Percentiles rank a stretch among this genome's conserved stretches.
phyloP scores from a whole-genome alignment of 139 green algal species.

The Marvania coccoides region DNA sequence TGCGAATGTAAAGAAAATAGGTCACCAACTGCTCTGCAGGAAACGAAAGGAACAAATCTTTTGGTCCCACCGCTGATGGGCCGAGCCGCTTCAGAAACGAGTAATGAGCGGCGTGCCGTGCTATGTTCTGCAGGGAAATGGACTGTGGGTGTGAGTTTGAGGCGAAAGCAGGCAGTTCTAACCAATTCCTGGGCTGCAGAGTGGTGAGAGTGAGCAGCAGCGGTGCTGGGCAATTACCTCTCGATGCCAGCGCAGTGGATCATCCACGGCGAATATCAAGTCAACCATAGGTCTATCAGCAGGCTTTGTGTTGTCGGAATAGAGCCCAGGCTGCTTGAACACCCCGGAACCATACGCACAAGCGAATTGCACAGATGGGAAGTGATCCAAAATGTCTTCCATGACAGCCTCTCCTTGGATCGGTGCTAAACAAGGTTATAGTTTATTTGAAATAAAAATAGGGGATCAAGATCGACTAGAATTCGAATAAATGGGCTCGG shows the following conservation, averaged over 20 bases:
- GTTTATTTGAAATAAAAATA: too few relatives aligned
- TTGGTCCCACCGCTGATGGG: slow-evolving; percentile 19
- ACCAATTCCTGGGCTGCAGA: not conserved
- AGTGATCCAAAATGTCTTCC: slow-evolving; percentile 23
- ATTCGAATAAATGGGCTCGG: too few relatives aligned
- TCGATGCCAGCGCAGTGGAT: slow-evolving; percentile 59
- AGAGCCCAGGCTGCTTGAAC: slow-evolving; percentile 70
- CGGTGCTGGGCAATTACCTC: slow-evolving; percentile 26
- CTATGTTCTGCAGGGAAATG: slow-evolving; percentile 54
- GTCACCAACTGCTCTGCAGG: not conserved
- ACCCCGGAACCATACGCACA: slow-evolving; percentile 89
- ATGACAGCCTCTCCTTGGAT: too few relatives aligned
- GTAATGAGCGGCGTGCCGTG: slow-evolving; percentile 63
- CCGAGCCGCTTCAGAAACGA: slow-evolving; percentile 45
- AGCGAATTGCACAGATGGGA: slow-evolving; percentile 59
- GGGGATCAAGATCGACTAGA: too few relatives aligned
- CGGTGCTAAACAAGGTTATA: too few relatives aligned
- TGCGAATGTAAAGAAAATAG: not conserved
- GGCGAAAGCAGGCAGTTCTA: not conserved
- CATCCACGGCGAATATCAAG: slow-evolving; percentile 71
- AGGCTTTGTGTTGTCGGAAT: slow-evolving; percentile 9
- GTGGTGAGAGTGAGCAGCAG: not conserved
- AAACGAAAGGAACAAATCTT: not conserved
- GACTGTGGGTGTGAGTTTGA: not conserved
- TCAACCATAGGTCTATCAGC: slow-evolving; percentile 59